Base-by-base conservation (phyloP, 345 rosid genomes). In the Lumnitzera racemosa region DNA sequence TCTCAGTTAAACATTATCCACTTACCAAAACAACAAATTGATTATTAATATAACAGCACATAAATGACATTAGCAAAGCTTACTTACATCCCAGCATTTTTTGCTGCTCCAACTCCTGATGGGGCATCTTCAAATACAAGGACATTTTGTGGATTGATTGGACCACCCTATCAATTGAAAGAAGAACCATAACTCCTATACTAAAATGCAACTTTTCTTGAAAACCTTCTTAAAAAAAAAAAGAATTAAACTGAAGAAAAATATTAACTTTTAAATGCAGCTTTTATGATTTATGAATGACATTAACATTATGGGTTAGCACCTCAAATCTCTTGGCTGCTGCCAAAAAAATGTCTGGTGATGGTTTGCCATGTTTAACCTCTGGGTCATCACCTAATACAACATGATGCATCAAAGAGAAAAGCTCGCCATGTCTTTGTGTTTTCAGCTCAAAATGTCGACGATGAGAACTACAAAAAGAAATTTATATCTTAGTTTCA, bases 41-140 rank as follows among this genome's bases (percentile, higher is more conserved):
- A 51, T 24, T 5, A 15, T 29, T 20, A 61, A 2, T 2, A 46
- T 46, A 51, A 55, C 48, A 15, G 16, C 12, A 52, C 47, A 24
- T 15, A 3, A 55, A 36, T 14, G 14, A 13, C 55, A n/a, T 53
- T 12, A 27, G 29, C 52, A 49, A 49, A 48, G 24, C 49, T 49
- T 57, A 81, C 98, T 83, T 76, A 92, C 98, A 92, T 89, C 74
- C 87, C 91, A 20, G 96, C 88, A 76, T 84, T 89, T 75, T 87
- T 89, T 17, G 91, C 98, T 3, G 98, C 97, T 36, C 67, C 76
- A 67, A 84, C 98, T 55, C 98, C 98, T 4, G 91, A 67, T 57
- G 98, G 98, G 9, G 97, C 97, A 83, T 92, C 98, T 78, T 92
- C 98, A 74, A 92, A 92, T 54, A 87, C 94, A 17, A 92, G 76